Base-by-base conservation (phyloP, 2,329 filamentous ascomycete genomes). In the Trichoderma sp. region DNA sequence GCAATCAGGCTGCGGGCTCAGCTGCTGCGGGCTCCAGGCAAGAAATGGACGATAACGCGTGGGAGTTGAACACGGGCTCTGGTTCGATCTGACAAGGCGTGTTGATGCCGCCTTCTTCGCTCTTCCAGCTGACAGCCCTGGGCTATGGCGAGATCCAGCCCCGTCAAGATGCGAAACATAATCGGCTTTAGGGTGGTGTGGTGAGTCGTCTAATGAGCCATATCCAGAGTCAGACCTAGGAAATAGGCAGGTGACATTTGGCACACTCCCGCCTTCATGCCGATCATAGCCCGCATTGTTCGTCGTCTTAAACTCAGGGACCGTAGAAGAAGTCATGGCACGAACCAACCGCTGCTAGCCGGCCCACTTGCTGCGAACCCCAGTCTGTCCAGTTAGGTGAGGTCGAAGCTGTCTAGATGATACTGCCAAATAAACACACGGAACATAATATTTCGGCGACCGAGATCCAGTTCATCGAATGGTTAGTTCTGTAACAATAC, bases 211-310 rank as follows among this genome's bases (percentile, higher is more conserved):
- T 38, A 76, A 56, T 29, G 82, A 82, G 41, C 77, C 76, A 66
- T 84, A 84, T 18, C 80, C 81, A 21, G 82, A 82, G 53, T 82
- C 82, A 18, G 76, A 67, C 4, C 79, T 79, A 63, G 79, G 82
- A 27, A 60, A 64, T 21, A 71, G 74, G 53, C 38, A 41, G 24
- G 74, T 69, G 27, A 63, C 63, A 60, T 74, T 67, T 63, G 63
- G 24, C n/a, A 63, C 50, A 59, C 18, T 65, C 53, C 35, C 63
- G 16, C 21, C 63, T 33, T 38, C 21, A 62, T 50, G 68, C 38
- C 62, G 63, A 73, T 29, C 63, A 53, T 63, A 71, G 63, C 27
- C 50, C 18, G 74, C n/a, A 27, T 75, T 59, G n/a, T 56, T 60
- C 31, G 68, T 66, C 38, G 74, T 66, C 62, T 21, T 64, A 14